Evolutionary conservation across 768 basidiomycete species (phyloP).

Genomic region (Termitomyces titanicus): DNA sequence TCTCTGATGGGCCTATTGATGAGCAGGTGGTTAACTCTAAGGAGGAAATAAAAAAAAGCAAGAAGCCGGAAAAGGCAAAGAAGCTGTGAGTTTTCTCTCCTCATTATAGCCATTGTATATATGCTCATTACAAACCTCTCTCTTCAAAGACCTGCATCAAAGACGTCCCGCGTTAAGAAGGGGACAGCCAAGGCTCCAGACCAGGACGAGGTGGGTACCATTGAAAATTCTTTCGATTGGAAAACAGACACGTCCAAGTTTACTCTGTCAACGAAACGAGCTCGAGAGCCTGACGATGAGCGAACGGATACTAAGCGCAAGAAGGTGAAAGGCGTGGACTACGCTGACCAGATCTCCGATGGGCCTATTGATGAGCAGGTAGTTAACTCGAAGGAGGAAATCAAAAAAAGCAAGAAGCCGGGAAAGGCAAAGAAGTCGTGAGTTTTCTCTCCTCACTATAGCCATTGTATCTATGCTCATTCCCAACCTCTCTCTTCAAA

Average conservation of each 20-base stretch:
- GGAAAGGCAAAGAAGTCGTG: conserved; percentile 5
- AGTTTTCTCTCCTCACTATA: not conserved
- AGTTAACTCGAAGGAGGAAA: not conserved
- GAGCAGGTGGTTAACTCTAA: not conserved
- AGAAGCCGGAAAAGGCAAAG: not conserved
- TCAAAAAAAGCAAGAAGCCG: not conserved
- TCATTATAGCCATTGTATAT: not conserved
- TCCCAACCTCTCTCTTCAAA: not conserved
- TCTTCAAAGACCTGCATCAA: not conserved
- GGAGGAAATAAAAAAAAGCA: not conserved
- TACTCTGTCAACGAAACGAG: conserved; percentile 9
- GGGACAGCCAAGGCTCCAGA: not conserved
- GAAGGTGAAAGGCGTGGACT: not conserved
- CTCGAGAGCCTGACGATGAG: conserved; percentile 3
- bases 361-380: not conserved
- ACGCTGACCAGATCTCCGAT: not conserved
- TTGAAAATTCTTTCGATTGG: not conserved
- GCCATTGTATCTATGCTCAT: not conserved
- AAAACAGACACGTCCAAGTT: too few relatives aligned
- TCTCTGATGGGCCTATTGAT: not conserved
- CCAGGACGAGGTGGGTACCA: not conserved
- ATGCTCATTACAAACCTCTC: not conserved
- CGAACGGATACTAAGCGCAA: not conserved
- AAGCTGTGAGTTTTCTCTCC: conserved; percentile 3
- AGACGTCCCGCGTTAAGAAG: not conserved